A percentile compares a stretch with the other conserved stretches of the same genome.
These are phyloP conservation scores for Lenzites betulinus DNA, from an alignment of 768 basidiomycete genomes.

Conservation along the genomic window DNA sequence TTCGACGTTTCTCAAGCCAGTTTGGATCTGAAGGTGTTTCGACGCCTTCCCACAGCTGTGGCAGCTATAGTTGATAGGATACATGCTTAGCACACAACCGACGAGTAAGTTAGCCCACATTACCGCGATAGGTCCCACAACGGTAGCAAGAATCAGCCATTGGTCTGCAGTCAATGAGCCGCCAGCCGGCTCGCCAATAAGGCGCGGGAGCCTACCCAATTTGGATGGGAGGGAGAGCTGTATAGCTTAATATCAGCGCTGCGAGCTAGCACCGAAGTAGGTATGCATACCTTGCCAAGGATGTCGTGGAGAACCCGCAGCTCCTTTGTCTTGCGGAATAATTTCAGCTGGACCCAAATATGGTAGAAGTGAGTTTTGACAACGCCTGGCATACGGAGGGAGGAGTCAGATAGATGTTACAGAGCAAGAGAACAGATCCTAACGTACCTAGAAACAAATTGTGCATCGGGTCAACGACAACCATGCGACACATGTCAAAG, in stretches of 20 bases:
- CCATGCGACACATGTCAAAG: constrained; percentile 13
- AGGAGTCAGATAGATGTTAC: neutral
- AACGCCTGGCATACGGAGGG: neutral
- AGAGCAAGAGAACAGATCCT: neutral
- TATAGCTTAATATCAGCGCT: neutral
- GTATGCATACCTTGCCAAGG: constrained; percentile 5
- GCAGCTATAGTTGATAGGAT: neutral
- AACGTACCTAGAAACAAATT: constrained; percentile 16
- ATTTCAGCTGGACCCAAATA: constrained; percentile 14
- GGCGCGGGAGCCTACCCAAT: constrained; percentile 16
- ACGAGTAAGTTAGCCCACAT: constrained; percentile 7
- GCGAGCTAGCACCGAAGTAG: constrained; percentile 3
- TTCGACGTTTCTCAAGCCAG: neutral
- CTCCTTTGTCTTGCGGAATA: constrained; percentile 16
- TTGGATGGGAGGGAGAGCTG: constrained; percentile 32
- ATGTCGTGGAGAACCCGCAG: constrained; percentile 9
- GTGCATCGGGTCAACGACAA: constrained; percentile 21
- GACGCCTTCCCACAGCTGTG: neutral
- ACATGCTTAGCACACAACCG: neutral
- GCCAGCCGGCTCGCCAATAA: constrained; percentile 13
- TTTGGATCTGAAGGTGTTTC: neutral
- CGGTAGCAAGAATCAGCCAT: constrained; percentile 32
- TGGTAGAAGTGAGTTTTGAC: constrained; percentile 22
- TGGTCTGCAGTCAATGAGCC: constrained; percentile 18
- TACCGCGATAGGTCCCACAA: constrained; percentile 35